Percentiles rank a stretch among this genome's conserved stretches.
Conservation (phyloP, 352 stramenopile genomes). For the Pythium folliculosum region DNA sequence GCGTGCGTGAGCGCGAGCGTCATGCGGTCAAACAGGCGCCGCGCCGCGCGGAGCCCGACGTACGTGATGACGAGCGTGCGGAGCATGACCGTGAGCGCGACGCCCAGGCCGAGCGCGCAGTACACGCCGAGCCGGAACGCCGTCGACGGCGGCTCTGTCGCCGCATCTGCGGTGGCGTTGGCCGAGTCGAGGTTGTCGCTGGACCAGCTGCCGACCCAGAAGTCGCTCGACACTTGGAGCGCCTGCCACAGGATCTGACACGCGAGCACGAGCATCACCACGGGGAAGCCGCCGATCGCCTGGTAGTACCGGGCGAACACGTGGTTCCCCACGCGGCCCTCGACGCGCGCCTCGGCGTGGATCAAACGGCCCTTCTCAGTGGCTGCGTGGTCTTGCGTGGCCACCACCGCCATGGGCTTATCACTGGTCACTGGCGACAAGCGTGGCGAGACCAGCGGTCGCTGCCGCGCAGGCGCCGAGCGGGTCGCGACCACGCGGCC, state of each 20-base stretch:
- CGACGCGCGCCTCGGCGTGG: not conserved
- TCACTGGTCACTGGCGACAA: not conserved
- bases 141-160: not conserved
- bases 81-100: slow-evolving; percentile 1
- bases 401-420: no score
- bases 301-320: slow-evolving; percentile 31
- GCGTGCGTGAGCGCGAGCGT: slow-evolving; percentile 81
- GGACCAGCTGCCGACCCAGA: slow-evolving; percentile 91
- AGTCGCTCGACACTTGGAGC: slow-evolving; percentile 85
- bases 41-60: not conserved
- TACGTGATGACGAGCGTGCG: not conserved
- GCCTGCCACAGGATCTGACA: slow-evolving; percentile 75
- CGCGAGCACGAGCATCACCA: slow-evolving; percentile 39
- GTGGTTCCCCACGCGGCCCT: not conserved
- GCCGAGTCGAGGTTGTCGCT: not conserved
- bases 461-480: slow-evolving; percentile 8
- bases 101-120: not conserved
- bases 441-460: slow-evolving; percentile 24
- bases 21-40: slow-evolving; percentile 80
- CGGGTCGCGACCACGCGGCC: slow-evolving; percentile 14
- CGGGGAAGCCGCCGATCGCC: slow-evolving; percentile 41
- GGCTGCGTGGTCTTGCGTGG: not conserved
- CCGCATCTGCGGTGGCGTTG: not conserved
- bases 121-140: not conserved
- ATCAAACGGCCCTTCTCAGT: slow-evolving; percentile 27